Percentiles rank a stretch among this genome's conserved stretches.
Conservation (phyloP, 176 grass and related monocot genomes). For the Avena eriantha region DNA sequence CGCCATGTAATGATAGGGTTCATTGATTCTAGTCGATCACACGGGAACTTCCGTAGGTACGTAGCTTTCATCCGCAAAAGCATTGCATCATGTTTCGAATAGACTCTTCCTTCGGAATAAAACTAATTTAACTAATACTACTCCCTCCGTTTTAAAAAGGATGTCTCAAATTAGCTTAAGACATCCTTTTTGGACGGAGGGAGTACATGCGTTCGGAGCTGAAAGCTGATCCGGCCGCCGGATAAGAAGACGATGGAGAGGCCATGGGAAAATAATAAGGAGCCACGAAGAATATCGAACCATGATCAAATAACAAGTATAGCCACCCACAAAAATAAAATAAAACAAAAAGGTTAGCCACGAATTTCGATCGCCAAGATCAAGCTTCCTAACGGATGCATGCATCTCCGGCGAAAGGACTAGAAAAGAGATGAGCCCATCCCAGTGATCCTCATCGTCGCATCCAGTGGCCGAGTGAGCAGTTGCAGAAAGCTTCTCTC, state of each 20-base stretch:
- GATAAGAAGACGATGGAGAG: neutral
- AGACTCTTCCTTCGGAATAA: too few relatives aligned
- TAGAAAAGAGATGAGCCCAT: neutral
- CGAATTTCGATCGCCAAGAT: too few relatives aligned
- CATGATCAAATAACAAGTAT: too few relatives aligned
- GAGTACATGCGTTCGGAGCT: neutral
- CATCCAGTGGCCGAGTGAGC: neutral
- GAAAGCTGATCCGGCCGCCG: neutral
- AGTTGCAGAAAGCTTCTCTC: neutral
- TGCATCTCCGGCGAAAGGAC: neutral
- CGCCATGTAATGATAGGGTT: conserved; percentile 18
- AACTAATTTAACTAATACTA: too few relatives aligned
- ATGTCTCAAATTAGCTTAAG: too few relatives aligned
- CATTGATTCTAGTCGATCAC: neutral
- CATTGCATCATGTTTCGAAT: too few relatives aligned
- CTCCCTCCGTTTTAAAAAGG: too few relatives aligned
- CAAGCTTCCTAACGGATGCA: neutral
- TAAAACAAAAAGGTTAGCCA: too few relatives aligned
- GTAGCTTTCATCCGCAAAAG: too few relatives aligned
- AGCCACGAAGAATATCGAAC: neutral
- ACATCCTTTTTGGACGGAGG: too few relatives aligned
- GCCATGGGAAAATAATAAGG: neutral
- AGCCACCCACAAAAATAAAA: too few relatives aligned
- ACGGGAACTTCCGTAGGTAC: too few relatives aligned
- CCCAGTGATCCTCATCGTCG: neutral